Conservation (phyloP, 345 rosid species). For the Linum tenue region DNA sequence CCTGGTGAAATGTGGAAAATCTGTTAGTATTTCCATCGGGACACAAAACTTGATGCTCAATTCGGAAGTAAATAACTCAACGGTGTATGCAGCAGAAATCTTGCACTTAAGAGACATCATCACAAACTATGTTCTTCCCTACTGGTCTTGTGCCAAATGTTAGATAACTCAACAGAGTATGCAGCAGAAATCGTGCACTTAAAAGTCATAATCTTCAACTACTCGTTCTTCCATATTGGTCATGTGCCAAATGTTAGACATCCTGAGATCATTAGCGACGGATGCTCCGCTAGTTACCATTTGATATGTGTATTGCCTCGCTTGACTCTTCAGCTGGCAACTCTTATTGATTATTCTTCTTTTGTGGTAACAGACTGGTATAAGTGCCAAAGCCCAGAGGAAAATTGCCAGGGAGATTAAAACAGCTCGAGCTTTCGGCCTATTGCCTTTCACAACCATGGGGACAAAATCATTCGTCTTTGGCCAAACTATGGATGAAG, state of each 20-base stretch:
- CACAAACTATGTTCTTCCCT: not conserved
- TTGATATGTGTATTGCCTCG: not conserved
- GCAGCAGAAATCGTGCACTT: too few relatives aligned
- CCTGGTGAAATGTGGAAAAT: not conserved
- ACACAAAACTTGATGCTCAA: not conserved
- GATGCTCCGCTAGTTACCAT: too few relatives aligned
- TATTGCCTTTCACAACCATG: conserved; percentile 92
- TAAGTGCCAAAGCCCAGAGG: conserved; percentile 91
- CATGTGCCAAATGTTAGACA: not conserved
- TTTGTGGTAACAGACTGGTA: conserved; percentile 46
- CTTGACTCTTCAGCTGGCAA: not conserved
- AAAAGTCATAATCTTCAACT: too few relatives aligned
- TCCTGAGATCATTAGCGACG: not conserved
- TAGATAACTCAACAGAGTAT: too few relatives aligned
- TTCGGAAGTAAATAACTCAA: not conserved
- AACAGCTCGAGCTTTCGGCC: conserved; percentile 85
- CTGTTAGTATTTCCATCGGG: not conserved
- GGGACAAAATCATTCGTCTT: conserved; percentile 65
- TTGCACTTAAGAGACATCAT: too few relatives aligned
- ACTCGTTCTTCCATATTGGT: not conserved
- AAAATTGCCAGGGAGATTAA: conserved; percentile 91
- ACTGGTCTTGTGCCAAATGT: not conserved
- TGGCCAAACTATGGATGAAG: conserved; percentile 55
- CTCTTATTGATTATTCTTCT: not conserved
- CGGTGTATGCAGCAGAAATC: not conserved